Conservation (phyloP, 371 early-diverging fungal genomes). For the Mucor velutinosus region DNA sequence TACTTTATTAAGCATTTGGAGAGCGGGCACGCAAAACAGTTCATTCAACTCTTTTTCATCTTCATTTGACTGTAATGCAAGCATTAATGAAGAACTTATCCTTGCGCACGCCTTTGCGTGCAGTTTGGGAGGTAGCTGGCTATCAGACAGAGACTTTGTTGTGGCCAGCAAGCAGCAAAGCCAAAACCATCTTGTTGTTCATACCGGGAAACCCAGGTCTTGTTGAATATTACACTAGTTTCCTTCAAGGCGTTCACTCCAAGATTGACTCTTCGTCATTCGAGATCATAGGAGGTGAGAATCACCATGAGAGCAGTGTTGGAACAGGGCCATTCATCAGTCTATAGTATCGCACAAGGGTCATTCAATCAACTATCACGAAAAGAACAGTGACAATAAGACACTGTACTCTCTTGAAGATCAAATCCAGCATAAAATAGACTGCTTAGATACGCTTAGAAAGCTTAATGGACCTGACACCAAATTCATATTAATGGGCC, state of each 20-base stretch:
- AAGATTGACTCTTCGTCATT: conserved; percentile 27
- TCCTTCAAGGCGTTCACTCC: conserved; percentile 55
- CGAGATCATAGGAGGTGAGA: conserved; percentile 61
- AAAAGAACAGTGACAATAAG: conserved; percentile 14
- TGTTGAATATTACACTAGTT: conserved; percentile 70
- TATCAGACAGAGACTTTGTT: conserved; percentile 53
- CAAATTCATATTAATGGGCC: conserved; percentile 63
- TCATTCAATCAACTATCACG: conserved; percentile 44
- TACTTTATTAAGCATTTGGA: background rate
- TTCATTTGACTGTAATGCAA: conserved; percentile 2
- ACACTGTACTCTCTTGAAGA: conserved; percentile 54
- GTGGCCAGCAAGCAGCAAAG: conserved; percentile 48
- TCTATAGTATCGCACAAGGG: conserved; percentile 60
- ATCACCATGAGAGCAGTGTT: background rate
- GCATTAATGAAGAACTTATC: conserved; percentile 2
- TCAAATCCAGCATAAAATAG: conserved; percentile 70
- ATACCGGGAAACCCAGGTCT: conserved; percentile 77
- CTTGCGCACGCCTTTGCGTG: conserved; percentile 35
- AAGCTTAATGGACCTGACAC: conserved; percentile 54
- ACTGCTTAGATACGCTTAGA: conserved; percentile 58
- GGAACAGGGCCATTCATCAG: background rate
- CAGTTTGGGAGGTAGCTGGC: conserved; percentile 53
- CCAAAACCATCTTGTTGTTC: conserved; percentile 54
- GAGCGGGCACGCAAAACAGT: background rate
- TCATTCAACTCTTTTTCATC: too few species aligned